Evolutionary conservation across 805 yeast species (phyloP).

Genomic region (Barnettozyma californica): DNA sequence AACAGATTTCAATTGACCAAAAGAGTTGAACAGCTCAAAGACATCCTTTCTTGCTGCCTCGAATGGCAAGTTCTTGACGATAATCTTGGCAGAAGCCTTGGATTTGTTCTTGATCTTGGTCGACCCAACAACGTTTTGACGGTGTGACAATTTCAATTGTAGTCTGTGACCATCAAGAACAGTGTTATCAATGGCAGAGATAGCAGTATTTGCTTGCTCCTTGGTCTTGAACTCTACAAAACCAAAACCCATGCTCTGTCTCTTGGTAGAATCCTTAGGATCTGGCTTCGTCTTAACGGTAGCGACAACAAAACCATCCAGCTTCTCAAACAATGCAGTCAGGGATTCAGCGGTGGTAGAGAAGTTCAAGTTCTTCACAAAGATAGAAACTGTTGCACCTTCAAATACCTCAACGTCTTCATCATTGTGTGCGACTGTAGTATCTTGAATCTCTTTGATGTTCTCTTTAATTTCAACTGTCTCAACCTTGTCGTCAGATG

Average conservation of each 20-base stretch:
- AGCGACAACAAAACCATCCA: slow-evolving; percentile 78
- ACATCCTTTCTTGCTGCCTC: slow-evolving; percentile 92
- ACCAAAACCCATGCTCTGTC: slow-evolving; percentile 96
- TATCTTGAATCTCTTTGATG: slow-evolving; percentile 18
- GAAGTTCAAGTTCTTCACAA: slow-evolving; percentile 89
- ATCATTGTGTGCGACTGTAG: slow-evolving; percentile 25
- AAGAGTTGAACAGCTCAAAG: slow-evolving; percentile 87
- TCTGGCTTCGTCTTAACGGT: slow-evolving; percentile 86
- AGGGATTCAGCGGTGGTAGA: slow-evolving; percentile 59
- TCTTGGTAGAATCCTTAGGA: slow-evolving; percentile 59
- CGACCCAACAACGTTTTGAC: slow-evolving; percentile 44
- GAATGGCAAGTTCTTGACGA: slow-evolving; percentile 95
- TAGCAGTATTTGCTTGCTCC: slow-evolving; percentile 75
- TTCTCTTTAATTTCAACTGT: slow-evolving; percentile 28
- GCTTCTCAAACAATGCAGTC: slow-evolving; percentile 54
- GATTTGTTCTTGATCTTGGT: slow-evolving; percentile 18
- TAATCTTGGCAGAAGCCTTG: slow-evolving; percentile 62
- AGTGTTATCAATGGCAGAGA: slow-evolving; percentile 65
- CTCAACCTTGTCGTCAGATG: slow-evolving; percentile 18
- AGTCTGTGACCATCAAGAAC: slow-evolving; percentile 85
- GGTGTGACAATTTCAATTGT: slow-evolving; percentile 82
- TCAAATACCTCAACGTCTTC: slow-evolving; percentile 38
- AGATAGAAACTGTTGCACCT: slow-evolving; percentile 83
- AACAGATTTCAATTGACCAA: slow-evolving; percentile 91
- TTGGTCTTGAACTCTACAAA: slow-evolving; percentile 84